phyloP scores from a whole-genome alignment of 345 rosid species.

The Dipteronia dyeriana region DNA sequence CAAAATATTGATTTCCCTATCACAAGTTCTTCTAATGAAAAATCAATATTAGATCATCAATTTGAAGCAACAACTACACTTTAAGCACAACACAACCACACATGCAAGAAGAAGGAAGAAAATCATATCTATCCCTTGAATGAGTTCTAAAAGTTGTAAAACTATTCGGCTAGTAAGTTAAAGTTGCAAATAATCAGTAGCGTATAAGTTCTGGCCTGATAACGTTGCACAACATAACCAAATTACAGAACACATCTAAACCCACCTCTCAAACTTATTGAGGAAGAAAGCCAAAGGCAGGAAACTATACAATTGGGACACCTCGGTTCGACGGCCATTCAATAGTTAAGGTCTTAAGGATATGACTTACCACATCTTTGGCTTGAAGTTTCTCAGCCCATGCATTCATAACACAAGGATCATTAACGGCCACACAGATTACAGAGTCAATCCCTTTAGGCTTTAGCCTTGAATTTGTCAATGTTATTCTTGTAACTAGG shows the following conservation, averaged over 20 bases:
- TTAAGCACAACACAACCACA: not conserved
- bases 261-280: not conserved
- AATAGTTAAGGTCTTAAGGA: not conserved
- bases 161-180: too few species aligned
- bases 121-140: not conserved
- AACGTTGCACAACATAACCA: not conserved
- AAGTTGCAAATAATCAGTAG: too few species aligned
- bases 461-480: slow-evolving; percentile 81
- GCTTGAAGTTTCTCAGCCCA: slow-evolving; percentile 86
- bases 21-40: not conserved
- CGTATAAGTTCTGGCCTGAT: not conserved
- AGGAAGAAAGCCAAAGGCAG: not conserved
- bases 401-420: slow-evolving; percentile 70
- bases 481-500: slow-evolving; percentile 83
- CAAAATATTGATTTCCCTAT: not conserved
- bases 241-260: not conserved
- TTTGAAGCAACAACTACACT: not conserved
- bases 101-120: not conserved
- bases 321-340: not conserved
- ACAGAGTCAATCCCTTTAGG: slow-evolving; percentile 89
- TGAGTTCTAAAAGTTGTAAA: too few species aligned
- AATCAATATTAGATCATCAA: not conserved
- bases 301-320: not conserved
- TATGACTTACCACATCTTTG: slow-evolving; percentile 64
- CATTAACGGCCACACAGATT: slow-evolving; percentile 83